Evolutionary conservation across 2,329 filamentous ascomycete genomes (phyloP), one percentile per base, ranked within the genome.

Genomic region (Claviceps pazoutovae): DNA sequence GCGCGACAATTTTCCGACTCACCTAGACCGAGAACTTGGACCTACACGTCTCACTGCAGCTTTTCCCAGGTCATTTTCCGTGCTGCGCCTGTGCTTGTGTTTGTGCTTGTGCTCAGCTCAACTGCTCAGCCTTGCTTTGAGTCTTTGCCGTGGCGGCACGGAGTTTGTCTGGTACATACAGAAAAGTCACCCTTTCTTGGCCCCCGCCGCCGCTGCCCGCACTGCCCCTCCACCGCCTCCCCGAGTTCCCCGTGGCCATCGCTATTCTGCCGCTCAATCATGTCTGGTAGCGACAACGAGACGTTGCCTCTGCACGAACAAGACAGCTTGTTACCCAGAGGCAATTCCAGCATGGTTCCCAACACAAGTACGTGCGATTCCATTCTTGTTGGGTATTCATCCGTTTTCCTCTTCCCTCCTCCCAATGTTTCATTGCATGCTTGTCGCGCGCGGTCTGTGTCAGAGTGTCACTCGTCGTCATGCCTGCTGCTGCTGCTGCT

Each of bases 241-340:
- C 3, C 30, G 30, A 34, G 30, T 11, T 48, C 51, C 51, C 38
- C 60, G 58, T 56, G 52, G 42, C 34, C 39, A 34, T 37, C 37
- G 11, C 48, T 47, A 43, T 49, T 50, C 51, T 60, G 52, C 56
- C 60, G 60, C 19, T 23, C 26, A 5, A 19, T 19, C n/a, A 64
- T 65, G 62, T 58, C 64, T 52, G 56, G 58, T 56, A 58, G 56
- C 55, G 61, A 59, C 56, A 58, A 55, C 58, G 62, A 66, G 52
- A 66, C 63, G 53, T 59, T 66, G 52, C 63, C 64, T 56, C 56
- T 65, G 48, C 62, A 59, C 59, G 61, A 63, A 49, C 56, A 56
- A 53, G 57, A 62, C 49, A 58, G 58, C 52, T 38, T 47, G 48
- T 56, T 55, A 46, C 56, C 60, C 46, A 55, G 56, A 52, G 59